Percentiles rank a stretch among this genome's conserved stretches.
Evolutionary conservation across 148 eudicot species (phyloP).

Genomic region (Beta vulgaris): DNA sequence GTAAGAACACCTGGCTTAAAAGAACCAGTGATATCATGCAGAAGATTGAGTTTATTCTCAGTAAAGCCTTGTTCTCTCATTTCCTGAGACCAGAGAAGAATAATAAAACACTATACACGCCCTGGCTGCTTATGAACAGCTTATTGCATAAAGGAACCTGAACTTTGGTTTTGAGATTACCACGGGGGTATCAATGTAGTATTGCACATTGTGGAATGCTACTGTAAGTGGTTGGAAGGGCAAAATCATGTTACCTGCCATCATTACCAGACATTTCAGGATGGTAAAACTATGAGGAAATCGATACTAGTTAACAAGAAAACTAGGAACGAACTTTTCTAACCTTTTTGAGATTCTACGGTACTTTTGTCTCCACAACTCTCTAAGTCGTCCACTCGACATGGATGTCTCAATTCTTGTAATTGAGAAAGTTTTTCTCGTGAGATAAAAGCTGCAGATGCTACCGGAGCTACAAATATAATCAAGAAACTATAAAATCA

Average conservation of each 20-base stretch:
- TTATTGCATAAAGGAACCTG: background rate
- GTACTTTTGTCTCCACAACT: background rate
- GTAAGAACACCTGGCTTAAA: conserved; percentile 78
- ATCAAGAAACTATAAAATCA: background rate
- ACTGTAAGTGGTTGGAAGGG: conserved; percentile 70
- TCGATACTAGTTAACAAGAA: background rate
- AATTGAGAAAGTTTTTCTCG: conserved; percentile 48
- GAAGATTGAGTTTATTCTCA: conserved; percentile 57
- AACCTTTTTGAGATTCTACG: conserved; percentile 40
- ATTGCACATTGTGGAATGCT: conserved; percentile 60
- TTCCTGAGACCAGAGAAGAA: conserved; percentile 37
- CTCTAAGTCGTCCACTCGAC: background rate
- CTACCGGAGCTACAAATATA: conserved; percentile 51
- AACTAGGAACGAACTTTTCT: background rate
- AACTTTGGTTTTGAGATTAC: conserved; percentile 29
- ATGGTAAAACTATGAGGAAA: background rate
- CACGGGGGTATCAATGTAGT: conserved; percentile 65
- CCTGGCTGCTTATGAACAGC: background rate
- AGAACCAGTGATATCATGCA: conserved; percentile 60
- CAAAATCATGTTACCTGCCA: conserved; percentile 59
- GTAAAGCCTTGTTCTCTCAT: conserved; percentile 60
- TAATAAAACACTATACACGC: background rate
- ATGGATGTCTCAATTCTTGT: conserved; percentile 29
- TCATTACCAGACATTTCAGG: conserved; percentile 5
- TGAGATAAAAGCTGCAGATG: conserved; percentile 62